These are phyloP conservation scores for Termitomyces eurrhizus DNA, from an alignment of 768 basidiomycete species.

Conservation along the genomic window DNA sequence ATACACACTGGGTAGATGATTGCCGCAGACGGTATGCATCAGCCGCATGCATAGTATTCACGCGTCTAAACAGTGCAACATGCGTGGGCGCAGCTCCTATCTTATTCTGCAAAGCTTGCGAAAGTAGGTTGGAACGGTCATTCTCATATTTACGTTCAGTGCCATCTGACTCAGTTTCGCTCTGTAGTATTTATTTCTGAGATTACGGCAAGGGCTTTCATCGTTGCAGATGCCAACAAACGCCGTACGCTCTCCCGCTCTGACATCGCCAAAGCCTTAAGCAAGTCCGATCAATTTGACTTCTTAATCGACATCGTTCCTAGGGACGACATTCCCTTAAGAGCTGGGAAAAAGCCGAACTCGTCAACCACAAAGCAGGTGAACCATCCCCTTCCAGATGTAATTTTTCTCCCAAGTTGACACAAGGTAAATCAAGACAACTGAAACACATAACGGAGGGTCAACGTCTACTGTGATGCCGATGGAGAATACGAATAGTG, in stretches of 20 bases:
- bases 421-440: slow-evolving; percentile 3
- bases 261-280: slow-evolving; percentile 90
- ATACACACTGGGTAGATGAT: slow-evolving; percentile 70
- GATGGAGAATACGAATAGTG: slow-evolving; percentile 7
- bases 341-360: slow-evolving; percentile 21
- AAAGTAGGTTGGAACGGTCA: slow-evolving; percentile 59
- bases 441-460: slow-evolving; percentile 7
- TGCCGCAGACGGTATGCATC: slow-evolving; percentile 78
- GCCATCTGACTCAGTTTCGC: not conserved
- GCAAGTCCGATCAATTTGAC: slow-evolving; percentile 94
- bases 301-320: slow-evolving; percentile 97
- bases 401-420: not conserved
- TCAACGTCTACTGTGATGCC: slow-evolving; percentile 4
- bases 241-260: slow-evolving; percentile 91
- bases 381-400: not conserved
- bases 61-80: slow-evolving; percentile 12
- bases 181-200: slow-evolving; percentile 90
- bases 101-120: slow-evolving; percentile 96
- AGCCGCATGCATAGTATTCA: slow-evolving; percentile 13
- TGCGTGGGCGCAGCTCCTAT: slow-evolving; percentile 67
- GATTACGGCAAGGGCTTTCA: slow-evolving; percentile 93
- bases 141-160: not conserved
- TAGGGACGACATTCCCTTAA: slow-evolving; percentile 61
- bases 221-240: slow-evolving; percentile 93
- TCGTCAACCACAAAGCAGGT: slow-evolving; percentile 16